phyloP scores from a whole-genome alignment of 495 filamentous ascomycete species.

The Penicillium diatomitis region DNA sequence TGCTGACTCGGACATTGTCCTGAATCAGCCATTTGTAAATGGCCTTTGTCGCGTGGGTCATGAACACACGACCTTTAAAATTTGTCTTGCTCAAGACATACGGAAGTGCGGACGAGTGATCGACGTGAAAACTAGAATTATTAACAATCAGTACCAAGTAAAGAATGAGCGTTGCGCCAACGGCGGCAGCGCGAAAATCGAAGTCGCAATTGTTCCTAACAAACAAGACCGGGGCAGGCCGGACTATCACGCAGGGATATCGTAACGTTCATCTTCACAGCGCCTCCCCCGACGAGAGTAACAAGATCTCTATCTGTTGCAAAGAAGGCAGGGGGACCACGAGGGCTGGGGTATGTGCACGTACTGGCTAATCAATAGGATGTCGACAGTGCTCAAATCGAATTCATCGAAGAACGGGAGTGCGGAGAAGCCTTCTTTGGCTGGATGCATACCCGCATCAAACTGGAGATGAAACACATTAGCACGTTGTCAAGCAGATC shows the following conservation, averaged over 20 bases:
- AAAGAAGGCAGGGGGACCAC: not conserved
- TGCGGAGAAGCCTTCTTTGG: conserved; percentile 89
- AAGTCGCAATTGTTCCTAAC: too few relatives aligned
- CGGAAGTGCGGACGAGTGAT: conserved; percentile 91
- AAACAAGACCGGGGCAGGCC: too few relatives aligned
- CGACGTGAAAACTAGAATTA: conserved; percentile 76
- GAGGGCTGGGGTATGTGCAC: conserved; percentile 24
- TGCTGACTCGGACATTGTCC: conserved; percentile 82
- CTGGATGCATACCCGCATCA: conserved; percentile 93
- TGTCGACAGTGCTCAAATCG: conserved; percentile 92
- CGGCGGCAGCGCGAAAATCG: too few relatives aligned
- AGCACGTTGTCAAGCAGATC: conserved; percentile 2
- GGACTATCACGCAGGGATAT: too few relatives aligned
- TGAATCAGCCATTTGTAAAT: conserved; percentile 99
- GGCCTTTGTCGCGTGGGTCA: conserved; percentile 97
- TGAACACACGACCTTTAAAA: conserved; percentile 93
- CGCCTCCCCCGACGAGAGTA: too few relatives aligned
- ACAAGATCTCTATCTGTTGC: too few relatives aligned
- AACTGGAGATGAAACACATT: conserved; percentile 46
- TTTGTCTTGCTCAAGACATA: conserved; percentile 97
- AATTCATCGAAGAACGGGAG: conserved; percentile 98
- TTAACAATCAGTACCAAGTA: conserved; percentile 1
- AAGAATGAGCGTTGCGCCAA: not conserved
- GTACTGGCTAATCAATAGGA: conserved; percentile 97
- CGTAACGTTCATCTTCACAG: too few relatives aligned